These are phyloP conservation scores for Moniliophthora roreri DNA, from an alignment of 1,284 basidiomycete genomes.

Conservation along the genomic window DNA sequence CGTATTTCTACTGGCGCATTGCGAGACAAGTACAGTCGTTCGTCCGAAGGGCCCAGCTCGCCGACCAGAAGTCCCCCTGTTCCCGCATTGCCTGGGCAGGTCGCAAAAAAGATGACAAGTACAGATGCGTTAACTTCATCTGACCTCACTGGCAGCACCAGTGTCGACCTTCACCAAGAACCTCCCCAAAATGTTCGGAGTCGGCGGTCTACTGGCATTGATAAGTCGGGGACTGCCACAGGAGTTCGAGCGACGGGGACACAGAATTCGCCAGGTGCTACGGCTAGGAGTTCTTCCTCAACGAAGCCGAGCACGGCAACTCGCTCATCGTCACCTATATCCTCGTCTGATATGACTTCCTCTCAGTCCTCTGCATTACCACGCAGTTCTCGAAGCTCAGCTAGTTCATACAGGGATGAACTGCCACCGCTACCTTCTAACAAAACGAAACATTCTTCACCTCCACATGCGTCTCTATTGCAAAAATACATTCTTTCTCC, in stretches of 20 bases:
- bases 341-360: conserved; percentile 55
- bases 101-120: not conserved
- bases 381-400: conserved; percentile 51
- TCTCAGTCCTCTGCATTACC: conserved; percentile 48
- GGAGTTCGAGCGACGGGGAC: not conserved
- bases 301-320: conserved; percentile 43
- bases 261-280: not conserved
- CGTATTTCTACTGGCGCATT: conserved; percentile 64
- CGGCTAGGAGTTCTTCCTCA: not conserved
- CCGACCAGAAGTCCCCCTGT: conserved; percentile 34
- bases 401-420: conserved; percentile 54
- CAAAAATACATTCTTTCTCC: conserved; percentile 53
- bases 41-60: conserved; percentile 13
- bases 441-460: conserved; percentile 15
- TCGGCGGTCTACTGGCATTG: not conserved
- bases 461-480: conserved; percentile 11
- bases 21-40: conserved; percentile 48
- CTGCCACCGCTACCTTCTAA: conserved; percentile 33
- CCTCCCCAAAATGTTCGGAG: not conserved
- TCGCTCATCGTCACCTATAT: conserved; percentile 53
- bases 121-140: conserved; percentile 21
- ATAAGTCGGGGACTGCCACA: not conserved
- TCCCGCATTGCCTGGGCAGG: conserved; percentile 52
- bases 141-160: conserved; percentile 20
- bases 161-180: not conserved